Evolutionary conservation across 768 basidiomycete species (phyloP), one percentile per base, ranked within the genome.

Genomic region (Strobilomyces confusus): DNA sequence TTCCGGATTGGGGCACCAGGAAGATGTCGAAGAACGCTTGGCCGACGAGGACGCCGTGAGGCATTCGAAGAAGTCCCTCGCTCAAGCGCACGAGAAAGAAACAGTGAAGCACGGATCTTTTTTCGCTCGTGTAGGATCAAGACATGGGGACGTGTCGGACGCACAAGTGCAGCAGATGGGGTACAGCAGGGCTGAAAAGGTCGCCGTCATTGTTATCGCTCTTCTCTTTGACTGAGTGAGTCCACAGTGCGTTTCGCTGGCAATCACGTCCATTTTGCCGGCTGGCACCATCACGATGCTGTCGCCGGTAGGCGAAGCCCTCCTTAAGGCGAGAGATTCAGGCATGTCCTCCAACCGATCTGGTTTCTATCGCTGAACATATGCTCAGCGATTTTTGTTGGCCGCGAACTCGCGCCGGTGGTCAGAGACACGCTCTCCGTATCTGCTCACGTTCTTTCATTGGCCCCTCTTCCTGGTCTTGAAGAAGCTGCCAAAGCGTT

Each of bases 381-480:
- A 13, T 29, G 17, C 66, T 61, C n/a, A 46, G 65, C 68, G 47
- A 67, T 62, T 23, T 70, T 67, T n/a, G 50, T 74, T 5, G 58
- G 73, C 2, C 69, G 69, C n/a, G 62, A 68, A 12, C 58, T 72
- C 9, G 65, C 63, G 0, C 65, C 73, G 4, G 54, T 76, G 20
- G 55, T 72, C 4, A 68, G 72, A 48, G 76, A 77, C 33, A 64
- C 65, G 0, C 65, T 79, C 19, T 54, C 72, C 13, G 41, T 69
- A 17, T 71, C 73, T 11, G 57, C 69, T 13, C 69, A 75, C 19
- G 38, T 73, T 20, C 56, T 80, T 43, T 63, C 73, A n/a, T 73
- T 81, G 26, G 78, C 73, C 0, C 87, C 87, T 11, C 61, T 88
- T 14, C 75, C 78, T 0, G 84, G 83, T 0, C 70, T 89, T 8